Conservation (phyloP, 1,284 basidiomycete genomes). For the Cryptococcus sp. region DNA sequence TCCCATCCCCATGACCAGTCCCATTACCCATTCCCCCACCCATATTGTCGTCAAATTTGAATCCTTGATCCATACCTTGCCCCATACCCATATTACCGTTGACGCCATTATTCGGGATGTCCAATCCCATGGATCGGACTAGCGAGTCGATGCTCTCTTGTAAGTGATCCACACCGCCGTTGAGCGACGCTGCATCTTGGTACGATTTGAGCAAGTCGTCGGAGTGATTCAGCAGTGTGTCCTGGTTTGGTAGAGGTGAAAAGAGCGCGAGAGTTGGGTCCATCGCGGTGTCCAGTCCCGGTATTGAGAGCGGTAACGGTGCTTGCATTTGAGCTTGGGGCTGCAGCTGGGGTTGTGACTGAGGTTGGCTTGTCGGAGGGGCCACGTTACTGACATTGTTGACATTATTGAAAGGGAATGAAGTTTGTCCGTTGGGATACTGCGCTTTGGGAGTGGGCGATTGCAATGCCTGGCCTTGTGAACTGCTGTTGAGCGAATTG, state of each 20-base stretch:
- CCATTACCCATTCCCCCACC: constrained; percentile 15
- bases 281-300: constrained; percentile 7
- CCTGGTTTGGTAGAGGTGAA: constrained; percentile 39
- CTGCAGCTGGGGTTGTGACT: constrained; percentile 5
- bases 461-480: constrained; percentile 43
- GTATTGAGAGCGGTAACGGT: neutral
- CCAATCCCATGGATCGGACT: constrained; percentile 70
- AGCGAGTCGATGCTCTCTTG: constrained; percentile 72
- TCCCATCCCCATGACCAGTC: constrained; percentile 8
- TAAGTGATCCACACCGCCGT: constrained; percentile 70
- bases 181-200: constrained; percentile 66
- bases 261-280: constrained; percentile 48
- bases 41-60: constrained; percentile 2
- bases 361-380: constrained; percentile 1
- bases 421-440: neutral
- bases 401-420: constrained; percentile 3
- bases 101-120: constrained; percentile 22
- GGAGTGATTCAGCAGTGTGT: constrained; percentile 35
- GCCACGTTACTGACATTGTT: neutral
- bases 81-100: neutral
- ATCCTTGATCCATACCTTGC: neutral
- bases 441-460: constrained; percentile 14
- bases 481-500: constrained; percentile 55
- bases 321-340: constrained; percentile 1
- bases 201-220: constrained; percentile 61